Evolutionary conservation across 768 basidiomycete species (phyloP).

Genomic region (Punctularia strigosozonata): DNA sequence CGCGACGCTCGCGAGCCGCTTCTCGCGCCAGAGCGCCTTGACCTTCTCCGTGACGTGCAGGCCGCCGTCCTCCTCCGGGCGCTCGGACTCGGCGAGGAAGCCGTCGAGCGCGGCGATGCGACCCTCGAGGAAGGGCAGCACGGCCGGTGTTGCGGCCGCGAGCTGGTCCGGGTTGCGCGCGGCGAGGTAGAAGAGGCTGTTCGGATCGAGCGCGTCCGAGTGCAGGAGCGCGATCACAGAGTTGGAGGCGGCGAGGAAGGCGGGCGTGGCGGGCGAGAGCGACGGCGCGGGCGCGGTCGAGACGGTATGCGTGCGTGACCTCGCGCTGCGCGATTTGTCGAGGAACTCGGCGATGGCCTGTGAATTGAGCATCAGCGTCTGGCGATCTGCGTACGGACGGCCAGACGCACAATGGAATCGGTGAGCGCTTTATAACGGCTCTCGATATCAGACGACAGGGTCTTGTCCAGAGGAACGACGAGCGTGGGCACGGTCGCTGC

Average conservation of each 20-base stretch:
- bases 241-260: constrained; percentile 37
- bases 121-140: constrained; percentile 30
- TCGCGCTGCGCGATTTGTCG: constrained; percentile 66
- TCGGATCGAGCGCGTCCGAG: constrained; percentile 50
- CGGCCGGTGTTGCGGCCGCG: constrained; percentile 28
- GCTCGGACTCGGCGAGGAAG: constrained; percentile 43
- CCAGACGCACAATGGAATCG: constrained; percentile 50
- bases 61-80: constrained; percentile 26
- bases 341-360: constrained; percentile 72
- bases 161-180: constrained; percentile 48
- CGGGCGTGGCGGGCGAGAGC: constrained; percentile 71
- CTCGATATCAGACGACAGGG: constrained; percentile 56
- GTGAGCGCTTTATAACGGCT: constrained; percentile 73
- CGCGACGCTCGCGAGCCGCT: constrained; percentile 30
- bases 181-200: constrained; percentile 43
- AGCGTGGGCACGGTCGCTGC: constrained; percentile 72
- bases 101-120: constrained; percentile 36
- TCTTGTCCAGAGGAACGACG: constrained; percentile 73
- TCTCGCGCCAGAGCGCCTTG: constrained; percentile 48
- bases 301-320: constrained; percentile 58
- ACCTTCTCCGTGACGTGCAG: constrained; percentile 51
- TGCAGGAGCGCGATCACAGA: constrained; percentile 47
- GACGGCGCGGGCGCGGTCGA: constrained; percentile 65
- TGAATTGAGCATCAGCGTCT: constrained; percentile 5
- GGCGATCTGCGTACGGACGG: background rate